Percentiles rank a stretch among this genome's conserved stretches.
These are phyloP conservation scores for Malassezia psittaci DNA, from an alignment of 1,284 basidiomycete genomes.

Conservation along the genomic window DNA sequence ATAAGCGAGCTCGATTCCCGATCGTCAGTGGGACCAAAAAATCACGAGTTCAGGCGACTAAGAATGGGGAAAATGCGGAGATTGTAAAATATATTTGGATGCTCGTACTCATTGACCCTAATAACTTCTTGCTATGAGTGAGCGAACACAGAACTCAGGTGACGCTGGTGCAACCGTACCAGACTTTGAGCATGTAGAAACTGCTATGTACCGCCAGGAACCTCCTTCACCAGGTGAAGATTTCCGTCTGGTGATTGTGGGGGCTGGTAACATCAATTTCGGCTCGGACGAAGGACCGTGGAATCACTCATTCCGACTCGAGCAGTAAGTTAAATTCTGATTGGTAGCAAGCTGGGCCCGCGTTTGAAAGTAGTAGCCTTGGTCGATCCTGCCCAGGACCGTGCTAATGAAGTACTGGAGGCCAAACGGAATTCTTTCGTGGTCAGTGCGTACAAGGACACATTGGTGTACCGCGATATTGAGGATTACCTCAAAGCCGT, in stretches of 20 bases:
- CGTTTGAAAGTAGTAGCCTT: constrained; percentile 90
- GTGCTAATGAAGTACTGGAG: constrained; percentile 69
- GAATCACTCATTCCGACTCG: constrained; percentile 46
- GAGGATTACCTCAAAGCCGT: constrained; percentile 71
- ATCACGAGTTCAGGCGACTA: too few species aligned
- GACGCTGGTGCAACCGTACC: neutral
- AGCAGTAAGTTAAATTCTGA: constrained; percentile 20
- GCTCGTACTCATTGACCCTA: too few species aligned
- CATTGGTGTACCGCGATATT: constrained; percentile 73
- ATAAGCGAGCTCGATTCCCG: too few species aligned
- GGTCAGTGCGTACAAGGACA: constrained; percentile 80
- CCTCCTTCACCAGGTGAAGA: constrained; percentile 40
- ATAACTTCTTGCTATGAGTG: too few species aligned
- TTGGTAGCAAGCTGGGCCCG: constrained; percentile 73
- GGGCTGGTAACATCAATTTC: constrained; percentile 44
- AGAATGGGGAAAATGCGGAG: too few species aligned
- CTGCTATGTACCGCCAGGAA: constrained; percentile 40
- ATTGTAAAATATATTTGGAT: too few species aligned
- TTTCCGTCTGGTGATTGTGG: constrained; percentile 45
- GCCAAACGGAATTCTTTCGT: constrained; percentile 91
- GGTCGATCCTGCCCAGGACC: constrained; percentile 76
- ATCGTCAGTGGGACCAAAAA: too few species aligned
- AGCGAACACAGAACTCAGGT: too few species aligned
- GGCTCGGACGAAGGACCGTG: constrained; percentile 44
- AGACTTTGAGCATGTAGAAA: neutral